Base-by-base conservation (phyloP, 257 asterid genomes). In the Capsicum chinense region DNA sequence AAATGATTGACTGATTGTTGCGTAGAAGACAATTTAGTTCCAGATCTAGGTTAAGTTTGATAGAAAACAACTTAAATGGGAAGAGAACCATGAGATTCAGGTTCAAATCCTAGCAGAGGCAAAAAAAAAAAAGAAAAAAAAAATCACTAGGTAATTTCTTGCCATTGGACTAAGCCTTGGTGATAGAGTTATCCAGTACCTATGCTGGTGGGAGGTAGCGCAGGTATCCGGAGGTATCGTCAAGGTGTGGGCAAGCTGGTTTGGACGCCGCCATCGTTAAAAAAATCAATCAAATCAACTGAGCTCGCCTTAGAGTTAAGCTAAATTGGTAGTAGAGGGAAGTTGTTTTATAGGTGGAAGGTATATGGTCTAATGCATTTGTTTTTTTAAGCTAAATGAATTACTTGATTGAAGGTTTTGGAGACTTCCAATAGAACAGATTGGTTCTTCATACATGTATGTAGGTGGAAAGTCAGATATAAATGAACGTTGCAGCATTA, bases 371-470 rank as follows among this genome's bases (percentile, higher is more conserved):
- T 63, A 37, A 37, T 37, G 44, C 79, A 37, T 57, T 83, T 47
- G 39, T 17, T 4, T 26, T 13, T 48, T 5, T 44, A 5, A 13
- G 62, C 73, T 79, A 37, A 11, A 62, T 80, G 42, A 68, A 60
- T 44, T 47, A 19, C 67, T 78, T 84, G 58, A n/a, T 73, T 47
- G 80, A 73, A 47, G 80, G 48, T 42, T 47, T 73, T 3, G 42
- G 62, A 50, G 80, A 74, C 59, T 50, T 39, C 35, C 60, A 48
- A 10, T 48, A 50, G 44, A 50, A 19, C 44, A 48, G 12, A 48
- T 35, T 66, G n/a, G 73, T 66, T 66, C 19, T 26, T 66, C 73
- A 13, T 33, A 13, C 48, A 66, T 66, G n/a, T 12, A 66, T 13
- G 14, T 35, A 35, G 3, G 44, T 33, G 73, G n/a, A 33, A 33